Conservation (phyloP, 768 basidiomycete genomes). For the Psilocybe sp. region DNA sequence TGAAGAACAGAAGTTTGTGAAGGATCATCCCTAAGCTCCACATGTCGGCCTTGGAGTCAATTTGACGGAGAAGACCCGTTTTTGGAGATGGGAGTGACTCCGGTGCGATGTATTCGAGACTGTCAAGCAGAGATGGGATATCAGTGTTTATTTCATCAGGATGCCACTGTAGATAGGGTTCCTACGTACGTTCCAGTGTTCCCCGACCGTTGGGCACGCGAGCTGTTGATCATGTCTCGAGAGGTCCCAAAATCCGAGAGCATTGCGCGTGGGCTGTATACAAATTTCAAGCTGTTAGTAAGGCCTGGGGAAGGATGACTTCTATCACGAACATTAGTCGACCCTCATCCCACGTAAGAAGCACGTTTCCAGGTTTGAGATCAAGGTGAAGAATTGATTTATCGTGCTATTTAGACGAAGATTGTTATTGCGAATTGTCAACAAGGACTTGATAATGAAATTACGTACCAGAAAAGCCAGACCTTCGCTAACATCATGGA, state of each 20-base stretch:
- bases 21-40: slow-evolving; percentile 98
- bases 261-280: slow-evolving; percentile 82
- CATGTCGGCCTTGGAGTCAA: slow-evolving; percentile 91
- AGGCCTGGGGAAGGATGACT: not conserved
- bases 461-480: slow-evolving; percentile 76
- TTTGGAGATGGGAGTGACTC: slow-evolving; percentile 75
- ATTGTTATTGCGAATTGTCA: slow-evolving; percentile 5
- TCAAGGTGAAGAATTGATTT: slow-evolving; percentile 89
- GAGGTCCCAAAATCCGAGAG: slow-evolving; percentile 95
- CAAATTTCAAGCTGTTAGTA: not conserved
- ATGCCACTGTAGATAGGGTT: not conserved
- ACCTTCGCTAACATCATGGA: slow-evolving; percentile 84
- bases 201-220: slow-evolving; percentile 67
- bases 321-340: slow-evolving; percentile 61
- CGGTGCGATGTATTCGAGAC: slow-evolving; percentile 85
- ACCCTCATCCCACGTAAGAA: slow-evolving; percentile 90
- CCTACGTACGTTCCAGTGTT: slow-evolving; percentile 88
- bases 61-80: slow-evolving; percentile 63
- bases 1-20: slow-evolving; percentile 90
- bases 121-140: slow-evolving; percentile 21
- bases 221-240: slow-evolving; percentile 79
- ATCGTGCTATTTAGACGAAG: slow-evolving; percentile 51
- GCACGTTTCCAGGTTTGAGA: slow-evolving; percentile 90
- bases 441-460: slow-evolving; percentile 1
- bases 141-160: not conserved